A percentile compares a stretch with the other conserved stretches of the same genome.
Evolutionary conservation across 108 stramenopile species (phyloP).

Genomic region (Seminavis robusta): DNA sequence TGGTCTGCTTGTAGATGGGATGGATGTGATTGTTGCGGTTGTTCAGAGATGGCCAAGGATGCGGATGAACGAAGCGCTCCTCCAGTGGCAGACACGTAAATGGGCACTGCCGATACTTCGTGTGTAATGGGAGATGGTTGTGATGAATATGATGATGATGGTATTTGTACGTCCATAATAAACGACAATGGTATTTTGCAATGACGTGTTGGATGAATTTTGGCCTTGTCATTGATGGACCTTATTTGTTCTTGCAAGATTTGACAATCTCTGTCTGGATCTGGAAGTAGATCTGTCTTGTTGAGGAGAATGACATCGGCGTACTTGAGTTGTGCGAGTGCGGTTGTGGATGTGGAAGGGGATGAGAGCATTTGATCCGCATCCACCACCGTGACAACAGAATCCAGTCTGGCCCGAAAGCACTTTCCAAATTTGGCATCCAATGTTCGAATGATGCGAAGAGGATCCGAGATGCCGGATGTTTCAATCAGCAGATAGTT

Average conservation of each 20-base stretch:
- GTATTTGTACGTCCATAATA: no score
- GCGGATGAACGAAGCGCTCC: no score
- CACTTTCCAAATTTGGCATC: slow-evolving; percentile 46
- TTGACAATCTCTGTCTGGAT: not conserved
- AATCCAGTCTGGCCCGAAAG: no score
- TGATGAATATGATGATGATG: no score
- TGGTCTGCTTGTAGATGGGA: no score
- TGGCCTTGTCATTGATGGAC: slow-evolving; percentile 23
- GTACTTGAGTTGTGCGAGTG: slow-evolving; percentile 77
- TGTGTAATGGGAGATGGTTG: no score
- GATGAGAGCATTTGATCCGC: slow-evolving; percentile 88
- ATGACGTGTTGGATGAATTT: slow-evolving; percentile 11
- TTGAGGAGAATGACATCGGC: slow-evolving; percentile 76
- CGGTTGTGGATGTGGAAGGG: no score
- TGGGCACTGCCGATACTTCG: no score
- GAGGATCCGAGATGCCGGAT: slow-evolving; percentile 94
- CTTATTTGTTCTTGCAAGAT: not conserved
- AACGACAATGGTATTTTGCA: slow-evolving; percentile 8
- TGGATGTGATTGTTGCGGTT: no score
- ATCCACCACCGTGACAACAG: slow-evolving; percentile 93
- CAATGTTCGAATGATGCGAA: slow-evolving; percentile 82
- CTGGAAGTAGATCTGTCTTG: slow-evolving; percentile 47
- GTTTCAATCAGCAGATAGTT: slow-evolving; percentile 96
- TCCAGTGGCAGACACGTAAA: no score
- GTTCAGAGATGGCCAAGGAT: no score